Evolutionary conservation across 306 rosid species (phyloP), one percentile per base, ranked within the genome.

Genomic region (Cotoneaster glaucophyllus): DNA sequence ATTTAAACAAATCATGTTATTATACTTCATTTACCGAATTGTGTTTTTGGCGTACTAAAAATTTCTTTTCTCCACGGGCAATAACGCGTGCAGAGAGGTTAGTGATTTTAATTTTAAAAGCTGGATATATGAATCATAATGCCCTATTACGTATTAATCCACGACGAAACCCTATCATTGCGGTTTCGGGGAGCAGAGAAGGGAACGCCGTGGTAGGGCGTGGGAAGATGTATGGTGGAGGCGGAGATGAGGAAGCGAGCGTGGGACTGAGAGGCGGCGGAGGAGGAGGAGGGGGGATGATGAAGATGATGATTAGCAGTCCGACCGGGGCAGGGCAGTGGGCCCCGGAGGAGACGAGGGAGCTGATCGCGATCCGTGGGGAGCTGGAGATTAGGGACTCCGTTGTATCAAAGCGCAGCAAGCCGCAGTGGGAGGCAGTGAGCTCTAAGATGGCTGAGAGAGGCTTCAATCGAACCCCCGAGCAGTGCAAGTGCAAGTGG

Each of bases 401-500:
- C 14, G 26, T 69, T 44, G 70, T 61, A 73, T 48, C 88, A 21
- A 87, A 84, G 90, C 79, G 91, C 61, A 90, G 90, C 74, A 87
- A 86, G 82, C 84, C 89, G 43, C 91, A 91, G n/a, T 93, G 98
- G 98, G 98, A 93, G 62, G 86, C 87, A 8, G 96, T 91, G 74
- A 89, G 97, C 77, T 39, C 72, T 3, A 82, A 77, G 85, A 88
- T 93, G 98, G 72, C 79, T 21, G 90, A 82, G 74, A 79, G 77
- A 80, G 97, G 98, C 13, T 91, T 81, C 78, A 82, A 82, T 53
- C 82, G 97, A 59, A 93, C 89, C 65, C 86, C 98, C 4, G 97
- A 93, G 68, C 98, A 93, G 87, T 93, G 98, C 76, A 93, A 93
- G 84, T 93, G 96, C 87, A 93, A 93, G 85, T 93, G 98, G 98